Conservation (phyloP, 176 grass and related monocot species). For the Paspalum notatum region DNA sequence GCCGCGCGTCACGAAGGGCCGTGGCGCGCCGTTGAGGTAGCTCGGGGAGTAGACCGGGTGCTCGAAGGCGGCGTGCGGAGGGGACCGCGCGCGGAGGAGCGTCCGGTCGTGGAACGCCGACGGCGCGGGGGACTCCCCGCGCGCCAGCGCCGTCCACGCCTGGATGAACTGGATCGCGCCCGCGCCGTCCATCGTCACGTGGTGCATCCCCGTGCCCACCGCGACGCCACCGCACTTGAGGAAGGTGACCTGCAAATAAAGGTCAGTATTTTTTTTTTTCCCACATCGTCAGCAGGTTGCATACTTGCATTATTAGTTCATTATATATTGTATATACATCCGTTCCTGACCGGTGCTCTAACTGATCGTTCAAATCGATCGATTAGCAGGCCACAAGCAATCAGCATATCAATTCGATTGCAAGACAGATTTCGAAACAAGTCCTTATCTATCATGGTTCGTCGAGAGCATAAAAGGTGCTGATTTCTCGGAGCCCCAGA, state of each 20-base stretch:
- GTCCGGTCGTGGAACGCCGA: slow-evolving; percentile 63
- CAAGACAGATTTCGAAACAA: too few relatives aligned
- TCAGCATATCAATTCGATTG: too few relatives aligned
- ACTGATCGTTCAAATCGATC: neutral
- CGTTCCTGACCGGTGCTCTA: neutral
- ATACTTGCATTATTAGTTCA: too few relatives aligned
- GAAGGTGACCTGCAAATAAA: slow-evolving; percentile 55
- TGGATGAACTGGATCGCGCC: slow-evolving; percentile 71
- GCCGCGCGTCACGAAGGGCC: slow-evolving; percentile 57
- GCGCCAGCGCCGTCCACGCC: slow-evolving; percentile 53
- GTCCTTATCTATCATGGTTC: too few relatives aligned
- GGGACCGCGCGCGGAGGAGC: slow-evolving; percentile 66
- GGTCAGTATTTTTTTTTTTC: neutral
- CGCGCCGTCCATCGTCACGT: slow-evolving; percentile 63
- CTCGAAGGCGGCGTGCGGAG: slow-evolving; percentile 53
- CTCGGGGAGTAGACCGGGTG: slow-evolving; percentile 68
- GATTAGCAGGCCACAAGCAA: too few relatives aligned
- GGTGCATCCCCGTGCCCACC: slow-evolving; percentile 73
- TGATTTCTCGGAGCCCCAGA: too few relatives aligned
- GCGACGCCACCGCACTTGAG: slow-evolving; percentile 77
- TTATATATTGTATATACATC: too few relatives aligned
- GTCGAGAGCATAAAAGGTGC: too few relatives aligned
- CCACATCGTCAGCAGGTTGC: neutral
- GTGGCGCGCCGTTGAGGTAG: slow-evolving; percentile 41
- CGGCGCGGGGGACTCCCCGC: slow-evolving; percentile 26